Evolutionary conservation across 805 yeast species (phyloP).

Genomic region (Pichia kluyveri): DNA sequence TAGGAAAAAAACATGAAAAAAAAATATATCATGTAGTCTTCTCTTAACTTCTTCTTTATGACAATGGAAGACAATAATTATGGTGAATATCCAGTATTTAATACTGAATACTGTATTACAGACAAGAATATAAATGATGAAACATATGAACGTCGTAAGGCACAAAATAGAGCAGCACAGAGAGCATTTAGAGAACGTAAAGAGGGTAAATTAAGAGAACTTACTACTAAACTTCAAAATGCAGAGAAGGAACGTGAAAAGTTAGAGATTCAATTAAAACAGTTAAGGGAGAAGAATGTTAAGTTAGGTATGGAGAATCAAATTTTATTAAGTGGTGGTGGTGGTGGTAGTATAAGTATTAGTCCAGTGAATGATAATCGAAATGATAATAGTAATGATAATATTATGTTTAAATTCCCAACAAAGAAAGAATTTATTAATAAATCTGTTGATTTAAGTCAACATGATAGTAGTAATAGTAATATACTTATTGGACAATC

Average conservation of each 20-base stretch:
- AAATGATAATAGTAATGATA: too few relatives aligned
- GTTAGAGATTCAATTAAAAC: slow-evolving; percentile 33
- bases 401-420: slow-evolving; percentile 15
- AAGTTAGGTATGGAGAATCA: slow-evolving; percentile 57
- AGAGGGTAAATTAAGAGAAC: slow-evolving; percentile 60
- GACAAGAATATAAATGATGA: slow-evolving; percentile 25
- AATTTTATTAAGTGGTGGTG: slow-evolving; percentile 12
- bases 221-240: slow-evolving; percentile 47
- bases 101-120: too few relatives aligned
- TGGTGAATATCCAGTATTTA: too few relatives aligned
- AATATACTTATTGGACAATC: slow-evolving; percentile 4
- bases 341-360: not conserved
- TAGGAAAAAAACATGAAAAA: too few relatives aligned
- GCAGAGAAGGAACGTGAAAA: slow-evolving; percentile 41
- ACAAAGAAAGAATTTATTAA: slow-evolving; percentile 12
- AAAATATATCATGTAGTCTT: too few relatives aligned
- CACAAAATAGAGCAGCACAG: slow-evolving; percentile 82
- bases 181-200: slow-evolving; percentile 79
- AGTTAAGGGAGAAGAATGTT: slow-evolving; percentile 41
- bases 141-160: slow-evolving; percentile 50
- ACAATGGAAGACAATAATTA: too few relatives aligned
- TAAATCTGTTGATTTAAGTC: slow-evolving; percentile 13
- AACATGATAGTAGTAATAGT: slow-evolving; percentile 4
- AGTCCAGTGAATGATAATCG: not conserved
- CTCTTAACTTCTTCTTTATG: too few relatives aligned